Conservation (phyloP, 2,329 filamentous ascomycete species). For the Pseudocercospora crystallina region DNA sequence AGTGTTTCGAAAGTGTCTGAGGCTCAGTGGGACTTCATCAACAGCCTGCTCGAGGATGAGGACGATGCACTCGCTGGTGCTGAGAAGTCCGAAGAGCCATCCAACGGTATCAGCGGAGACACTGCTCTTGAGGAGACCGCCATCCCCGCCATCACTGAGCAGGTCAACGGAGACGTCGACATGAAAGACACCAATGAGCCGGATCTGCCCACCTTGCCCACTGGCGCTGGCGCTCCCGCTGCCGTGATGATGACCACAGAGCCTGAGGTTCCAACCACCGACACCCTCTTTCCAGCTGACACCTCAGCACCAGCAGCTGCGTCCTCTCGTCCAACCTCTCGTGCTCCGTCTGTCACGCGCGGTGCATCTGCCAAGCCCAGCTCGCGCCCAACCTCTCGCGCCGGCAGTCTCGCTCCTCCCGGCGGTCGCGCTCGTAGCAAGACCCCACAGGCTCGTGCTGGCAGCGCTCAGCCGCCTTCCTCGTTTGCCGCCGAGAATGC, state of each 20-base stretch:
- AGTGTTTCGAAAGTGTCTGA: conserved; percentile 72
- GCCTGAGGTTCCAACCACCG: conserved; percentile 13
- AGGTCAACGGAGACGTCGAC: conserved; percentile 20
- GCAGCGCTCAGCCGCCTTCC: conserved; percentile 6
- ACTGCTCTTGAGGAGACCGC: not conserved
- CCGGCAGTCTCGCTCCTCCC: conserved; percentile 13
- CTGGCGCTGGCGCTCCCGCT: conserved; percentile 5
- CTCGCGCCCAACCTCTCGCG: conserved; percentile 17
- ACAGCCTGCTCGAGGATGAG: conserved; percentile 31
- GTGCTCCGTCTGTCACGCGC: conserved; percentile 9
- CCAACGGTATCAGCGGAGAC: not conserved
- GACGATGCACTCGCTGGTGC: conserved; percentile 15
- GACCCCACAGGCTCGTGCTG: conserved; percentile 16
- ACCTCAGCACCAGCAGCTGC: conserved; percentile 9
- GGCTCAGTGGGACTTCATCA: conserved; percentile 65
- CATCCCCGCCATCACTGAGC: conserved; percentile 5
- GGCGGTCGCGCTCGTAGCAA: conserved; percentile 12
- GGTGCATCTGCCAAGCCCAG: not conserved
- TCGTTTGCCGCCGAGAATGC: too few relatives aligned
- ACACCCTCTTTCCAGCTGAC: conserved; percentile 13
- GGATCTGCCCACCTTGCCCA: conserved; percentile 2
- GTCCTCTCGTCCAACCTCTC: conserved; percentile 16
- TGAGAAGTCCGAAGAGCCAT: not conserved
- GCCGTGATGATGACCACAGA: conserved; percentile 9
- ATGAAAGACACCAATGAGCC: conserved; percentile 36